These are phyloP conservation scores for Eimeria necatrix DNA, from an alignment of 169 alveolate species.

Conservation along the genomic window DNA sequence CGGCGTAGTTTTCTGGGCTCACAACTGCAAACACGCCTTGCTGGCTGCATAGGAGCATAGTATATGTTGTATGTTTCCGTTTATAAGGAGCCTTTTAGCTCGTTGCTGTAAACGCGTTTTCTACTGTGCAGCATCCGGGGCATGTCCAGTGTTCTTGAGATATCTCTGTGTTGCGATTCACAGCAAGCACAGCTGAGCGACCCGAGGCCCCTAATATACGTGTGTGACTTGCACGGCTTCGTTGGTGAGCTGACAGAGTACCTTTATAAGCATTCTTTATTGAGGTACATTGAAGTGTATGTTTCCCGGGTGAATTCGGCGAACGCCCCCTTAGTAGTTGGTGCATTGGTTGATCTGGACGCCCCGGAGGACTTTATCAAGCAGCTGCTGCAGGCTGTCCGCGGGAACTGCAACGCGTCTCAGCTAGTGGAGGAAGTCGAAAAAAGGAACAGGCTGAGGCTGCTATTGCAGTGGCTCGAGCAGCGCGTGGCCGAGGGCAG, in stretches of 20 bases:
- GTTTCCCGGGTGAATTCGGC: constrained; percentile 85
- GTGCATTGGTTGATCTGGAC: constrained; percentile 98
- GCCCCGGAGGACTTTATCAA: constrained; percentile 98
- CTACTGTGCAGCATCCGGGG: no score
- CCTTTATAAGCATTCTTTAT: constrained; percentile 96
- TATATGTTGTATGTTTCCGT: no score
- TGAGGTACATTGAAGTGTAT: constrained; percentile 97
- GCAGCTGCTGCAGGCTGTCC: constrained; percentile 93
- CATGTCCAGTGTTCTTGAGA: no score
- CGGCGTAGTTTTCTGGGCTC: not conserved
- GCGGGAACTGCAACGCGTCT: constrained; percentile 97
- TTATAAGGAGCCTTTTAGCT: no score
- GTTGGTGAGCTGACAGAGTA: constrained; percentile 98
- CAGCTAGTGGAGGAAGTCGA: constrained; percentile 98
- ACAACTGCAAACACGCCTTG: not conserved
- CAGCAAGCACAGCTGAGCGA: constrained; percentile 97
- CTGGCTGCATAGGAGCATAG: not conserved
- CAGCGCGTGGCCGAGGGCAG: constrained; percentile 98
- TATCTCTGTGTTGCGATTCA: constrained; percentile 85
- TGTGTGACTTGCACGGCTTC: constrained; percentile 98
- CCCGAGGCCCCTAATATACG: constrained; percentile 99
- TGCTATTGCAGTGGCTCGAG: constrained; percentile 98
- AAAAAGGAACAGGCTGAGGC: constrained; percentile 97
- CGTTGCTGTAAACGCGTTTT: no score
- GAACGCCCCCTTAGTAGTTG: constrained; percentile 98